These are phyloP conservation scores for Penicillium cinerascens DNA, from an alignment of 495 filamentous ascomycete species.

Conservation along the genomic window DNA sequence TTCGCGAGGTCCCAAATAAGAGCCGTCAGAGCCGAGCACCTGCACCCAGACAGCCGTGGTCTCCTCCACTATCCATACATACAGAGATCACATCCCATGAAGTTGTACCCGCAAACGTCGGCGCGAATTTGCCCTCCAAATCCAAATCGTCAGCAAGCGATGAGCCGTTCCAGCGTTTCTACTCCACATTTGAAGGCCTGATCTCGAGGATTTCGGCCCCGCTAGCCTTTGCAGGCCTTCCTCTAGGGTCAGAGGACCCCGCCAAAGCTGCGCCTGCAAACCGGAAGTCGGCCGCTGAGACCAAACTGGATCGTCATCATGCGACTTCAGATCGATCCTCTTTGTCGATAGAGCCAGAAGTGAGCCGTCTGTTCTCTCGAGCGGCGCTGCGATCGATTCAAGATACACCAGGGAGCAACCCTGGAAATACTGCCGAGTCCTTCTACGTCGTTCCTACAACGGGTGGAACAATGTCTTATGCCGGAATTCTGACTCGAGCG, in stretches of 20 bases:
- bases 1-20: conserved; percentile 27
- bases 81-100: conserved; percentile 38
- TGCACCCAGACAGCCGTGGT: conserved; percentile 33
- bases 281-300: conserved; percentile 40
- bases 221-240: conserved; percentile 87
- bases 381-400: conserved; percentile 71
- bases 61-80: conserved; percentile 32
- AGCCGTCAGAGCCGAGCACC: conserved; percentile 23
- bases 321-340: conserved; percentile 35
- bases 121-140: conserved; percentile 11
- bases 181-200: conserved; percentile 78
- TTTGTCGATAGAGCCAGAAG: conserved; percentile 60
- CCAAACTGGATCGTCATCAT: conserved; percentile 37
- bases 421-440: conserved; percentile 61
- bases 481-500: conserved; percentile 73
- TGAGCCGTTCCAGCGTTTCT: conserved; percentile 84
- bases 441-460: conserved; percentile 95
- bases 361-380: conserved; percentile 70
- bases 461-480: conserved; percentile 85
- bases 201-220: conserved; percentile 83
- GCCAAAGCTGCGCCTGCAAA: conserved; percentile 30
- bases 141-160: conserved; percentile 44
- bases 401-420: conserved; percentile 44
- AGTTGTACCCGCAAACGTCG: conserved; percentile 25
- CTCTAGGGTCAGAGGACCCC: conserved; percentile 58